Base-by-base conservation (phyloP, 345 rosid species). In the Tarenaya hassleriana region DNA sequence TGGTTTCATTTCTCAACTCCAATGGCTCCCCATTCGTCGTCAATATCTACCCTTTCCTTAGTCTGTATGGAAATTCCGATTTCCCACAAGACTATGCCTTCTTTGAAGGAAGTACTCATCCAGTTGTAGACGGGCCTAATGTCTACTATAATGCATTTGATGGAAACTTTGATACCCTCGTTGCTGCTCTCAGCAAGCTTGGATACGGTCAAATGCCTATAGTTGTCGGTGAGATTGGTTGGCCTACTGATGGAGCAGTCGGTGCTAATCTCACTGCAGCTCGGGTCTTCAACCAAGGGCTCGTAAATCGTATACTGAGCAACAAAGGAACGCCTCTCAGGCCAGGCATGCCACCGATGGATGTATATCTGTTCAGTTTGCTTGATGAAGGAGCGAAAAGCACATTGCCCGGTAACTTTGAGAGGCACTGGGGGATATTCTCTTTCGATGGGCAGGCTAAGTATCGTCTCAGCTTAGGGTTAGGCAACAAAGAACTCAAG, bases 371-470 rank as follows among this genome's bases (percentile, higher is more conserved):
- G 38, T 92, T 92, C 60, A 72, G 95, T 60, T 73, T 92, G 69
- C 82, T 88, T 16, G 98, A 88, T 12, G 96, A 92, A 78, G 96
- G 83, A 12, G 95, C 95, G 17, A 92, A 92, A 69, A 81, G 82
- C 32, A 60, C 64, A 16, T 73, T 85, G 57, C 95, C 98, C 0
- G 98, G 98, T 19, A 83, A 61, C 75, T 92, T 92, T 47, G 98
- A 88, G 64, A 78, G 98, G 73, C 98, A 88, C 27, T 88, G 96
- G 98, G 96, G 98, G 5, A 83, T 85, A 55, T 88, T 92, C 82
- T 85, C 95, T 31, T 92, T 88, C 10, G 98, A 92, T 58, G 98
- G 96, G 40, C 98, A 88, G 69, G 91, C 96, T 46, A 92, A 92
- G 63, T 92, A 92, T 55, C 71, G 81, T 5, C 77, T 88, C 41